A percentile compares a stretch with the other conserved stretches of the same genome.
phyloP scores from a whole-genome alignment of 176 grass and related monocot species.

The Eragrostis nindensis region DNA sequence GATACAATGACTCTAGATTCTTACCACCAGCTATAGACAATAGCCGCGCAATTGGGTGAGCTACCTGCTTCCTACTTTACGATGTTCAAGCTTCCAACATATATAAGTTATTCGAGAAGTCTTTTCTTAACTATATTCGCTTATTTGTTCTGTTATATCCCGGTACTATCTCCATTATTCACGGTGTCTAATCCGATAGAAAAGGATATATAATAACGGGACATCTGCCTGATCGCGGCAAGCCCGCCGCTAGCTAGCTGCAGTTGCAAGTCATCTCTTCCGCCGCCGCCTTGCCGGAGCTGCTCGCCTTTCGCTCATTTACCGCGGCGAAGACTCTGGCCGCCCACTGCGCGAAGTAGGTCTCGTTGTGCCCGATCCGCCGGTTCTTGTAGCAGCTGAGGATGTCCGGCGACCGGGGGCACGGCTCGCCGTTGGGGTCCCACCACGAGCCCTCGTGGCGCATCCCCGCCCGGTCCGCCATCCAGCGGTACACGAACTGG shows the following conservation, averaged over 20 bases:
- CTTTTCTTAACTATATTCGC: background rate
- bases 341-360: slow-evolving; percentile 55
- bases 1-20: no score
- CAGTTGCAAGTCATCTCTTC: background rate
- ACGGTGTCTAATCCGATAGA: background rate
- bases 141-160: background rate
- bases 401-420: background rate
- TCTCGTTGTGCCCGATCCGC: slow-evolving; percentile 53
- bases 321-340: slow-evolving; percentile 46
- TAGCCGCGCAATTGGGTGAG: no score
- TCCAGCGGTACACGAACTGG: slow-evolving; percentile 74
- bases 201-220: background rate
- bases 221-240: background rate
- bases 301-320: slow-evolving; percentile 39
- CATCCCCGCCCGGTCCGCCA: slow-evolving; percentile 57
- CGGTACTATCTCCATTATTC: background rate
- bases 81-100: no score
- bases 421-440: slow-evolving; percentile 50
- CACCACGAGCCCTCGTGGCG: slow-evolving; percentile 72
- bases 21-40: no score
- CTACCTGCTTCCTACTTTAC: no score
- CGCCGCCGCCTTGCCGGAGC: background rate
- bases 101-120: no score
- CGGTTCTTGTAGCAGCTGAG: slow-evolving; percentile 54
- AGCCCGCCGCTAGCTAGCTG: background rate